These are phyloP conservation scores for Debaryomycetaceae sp. DNA, from an alignment of 1,139 yeast species.

Conservation along the genomic window DNA sequence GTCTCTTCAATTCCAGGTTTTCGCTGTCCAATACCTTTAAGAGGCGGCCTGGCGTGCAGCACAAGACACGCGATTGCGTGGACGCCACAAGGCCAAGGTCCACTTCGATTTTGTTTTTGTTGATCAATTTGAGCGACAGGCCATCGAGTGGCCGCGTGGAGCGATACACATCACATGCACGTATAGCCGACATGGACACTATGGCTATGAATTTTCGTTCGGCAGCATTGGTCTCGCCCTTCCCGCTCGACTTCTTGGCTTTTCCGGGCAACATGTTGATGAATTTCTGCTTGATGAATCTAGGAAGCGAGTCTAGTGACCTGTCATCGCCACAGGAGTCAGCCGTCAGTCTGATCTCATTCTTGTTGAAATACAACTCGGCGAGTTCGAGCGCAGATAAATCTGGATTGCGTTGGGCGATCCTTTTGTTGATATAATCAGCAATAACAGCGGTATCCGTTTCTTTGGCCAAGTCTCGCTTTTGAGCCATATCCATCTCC, in stretches of 20 bases:
- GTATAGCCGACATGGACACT: conserved; percentile 56
- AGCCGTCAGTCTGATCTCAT: conserved; percentile 39
- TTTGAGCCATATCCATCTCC: conserved; percentile 45
- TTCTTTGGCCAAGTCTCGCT: conserved; percentile 38
- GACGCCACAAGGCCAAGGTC: conserved; percentile 43
- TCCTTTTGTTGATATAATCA: conserved; percentile 45
- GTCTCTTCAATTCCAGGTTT: conserved; percentile 27
- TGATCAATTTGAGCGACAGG: conserved; percentile 53
- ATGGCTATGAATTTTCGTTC: conserved; percentile 42
- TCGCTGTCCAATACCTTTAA: conserved; percentile 33
- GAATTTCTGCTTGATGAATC: conserved; percentile 33
- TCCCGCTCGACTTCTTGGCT: conserved; percentile 1
- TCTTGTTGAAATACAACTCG: conserved; percentile 42
- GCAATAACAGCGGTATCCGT: conserved; percentile 42
- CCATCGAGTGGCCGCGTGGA: conserved; percentile 44
- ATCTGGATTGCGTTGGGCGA: conserved; percentile 41
- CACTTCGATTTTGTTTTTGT: conserved; percentile 51
- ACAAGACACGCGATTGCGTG: conserved; percentile 43
- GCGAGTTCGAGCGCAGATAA: conserved; percentile 53
- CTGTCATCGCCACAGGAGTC: conserved; percentile 35
- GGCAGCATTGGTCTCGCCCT: conserved; percentile 5
- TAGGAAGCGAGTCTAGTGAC: conserved; percentile 33
- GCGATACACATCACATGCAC: conserved; percentile 65
- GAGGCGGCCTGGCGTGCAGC: conserved; percentile 60
- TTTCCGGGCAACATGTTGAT: conserved; percentile 30